These are phyloP conservation scores for Globisporangium viniferum DNA, from an alignment of 352 stramenopile genomes.

Conservation along the genomic window DNA sequence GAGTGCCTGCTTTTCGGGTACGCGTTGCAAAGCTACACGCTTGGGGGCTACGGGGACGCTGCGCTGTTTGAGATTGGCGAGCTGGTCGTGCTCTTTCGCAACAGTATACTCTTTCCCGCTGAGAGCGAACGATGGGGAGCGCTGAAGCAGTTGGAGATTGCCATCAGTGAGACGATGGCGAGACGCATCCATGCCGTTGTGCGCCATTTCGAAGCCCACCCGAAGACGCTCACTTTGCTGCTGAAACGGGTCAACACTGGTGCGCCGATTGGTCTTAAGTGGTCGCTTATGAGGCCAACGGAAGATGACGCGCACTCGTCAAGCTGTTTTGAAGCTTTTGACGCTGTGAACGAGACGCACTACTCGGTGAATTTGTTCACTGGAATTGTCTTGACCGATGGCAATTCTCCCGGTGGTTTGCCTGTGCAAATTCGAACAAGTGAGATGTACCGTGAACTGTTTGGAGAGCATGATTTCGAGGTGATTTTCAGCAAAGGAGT, in stretches of 20 bases:
- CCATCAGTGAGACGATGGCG: conserved; percentile 32
- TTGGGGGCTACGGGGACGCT: conserved; percentile 3
- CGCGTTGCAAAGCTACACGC: conserved; percentile 32
- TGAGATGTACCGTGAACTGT: conserved; percentile 31
- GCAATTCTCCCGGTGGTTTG: conserved; percentile 29
- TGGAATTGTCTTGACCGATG: conserved; percentile 36
- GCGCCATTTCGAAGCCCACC: not conserved
- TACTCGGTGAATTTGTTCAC: conserved; percentile 51
- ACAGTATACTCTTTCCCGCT: conserved; percentile 8
- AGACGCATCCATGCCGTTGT: conserved; percentile 12
- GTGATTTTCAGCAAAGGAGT: conserved; percentile 27
- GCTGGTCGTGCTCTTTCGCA: conserved; percentile 46
- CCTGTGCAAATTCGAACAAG: conserved; percentile 28
- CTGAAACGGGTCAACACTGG: conserved; percentile 22
- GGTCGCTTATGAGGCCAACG: not conserved
- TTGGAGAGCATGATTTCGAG: conserved; percentile 47
- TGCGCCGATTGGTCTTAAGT: conserved; percentile 16
- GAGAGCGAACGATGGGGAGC: not conserved
- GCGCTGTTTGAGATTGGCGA: conserved; percentile 34
- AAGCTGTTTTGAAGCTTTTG: conserved; percentile 36
- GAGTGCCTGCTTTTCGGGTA: conserved; percentile 46
- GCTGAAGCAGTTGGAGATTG: not conserved
- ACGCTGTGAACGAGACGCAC: conserved; percentile 14
- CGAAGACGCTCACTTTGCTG: conserved; percentile 6
- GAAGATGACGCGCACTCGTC: not conserved